Evolutionary conservation across 495 filamentous ascomycete genomes (phyloP).

Genomic region (Neurospora cerealis): DNA sequence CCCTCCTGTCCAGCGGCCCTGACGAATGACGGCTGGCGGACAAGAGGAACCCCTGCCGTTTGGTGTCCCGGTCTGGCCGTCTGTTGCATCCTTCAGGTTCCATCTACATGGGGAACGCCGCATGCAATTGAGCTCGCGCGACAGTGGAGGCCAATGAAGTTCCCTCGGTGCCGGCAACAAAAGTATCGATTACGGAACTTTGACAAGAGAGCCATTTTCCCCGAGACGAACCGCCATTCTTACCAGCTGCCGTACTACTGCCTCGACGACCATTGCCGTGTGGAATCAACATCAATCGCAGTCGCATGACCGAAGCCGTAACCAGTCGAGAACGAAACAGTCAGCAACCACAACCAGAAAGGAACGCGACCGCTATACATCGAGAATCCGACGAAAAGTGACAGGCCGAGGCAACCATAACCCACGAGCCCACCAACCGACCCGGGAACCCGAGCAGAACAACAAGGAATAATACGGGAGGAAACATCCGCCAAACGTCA

Average conservation of each 20-base stretch:
- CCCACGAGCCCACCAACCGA: neutral
- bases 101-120: neutral
- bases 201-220: neutral
- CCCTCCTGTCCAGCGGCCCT: neutral
- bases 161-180: conserved; percentile 1
- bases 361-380: neutral
- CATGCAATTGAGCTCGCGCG: conserved; percentile 1
- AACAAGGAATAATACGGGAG: neutral
- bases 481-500: neutral
- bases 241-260: neutral
- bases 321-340: neutral
- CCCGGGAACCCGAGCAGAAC: conserved; percentile 2
- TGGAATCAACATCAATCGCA: neutral
- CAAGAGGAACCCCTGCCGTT: neutral
- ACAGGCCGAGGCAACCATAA: neutral
- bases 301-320: neutral
- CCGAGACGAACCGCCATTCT: neutral
- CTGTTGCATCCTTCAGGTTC: neutral
- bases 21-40: neutral
- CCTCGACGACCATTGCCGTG: neutral
- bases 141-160: conserved; percentile 15
- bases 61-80: neutral
- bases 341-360: neutral
- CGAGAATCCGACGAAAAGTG: neutral
- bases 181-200: neutral